Percentiles rank a stretch among this genome's conserved stretches.
Conservation (phyloP, 2,329 filamentous ascomycete species). For the Talaromyces marneffei region DNA sequence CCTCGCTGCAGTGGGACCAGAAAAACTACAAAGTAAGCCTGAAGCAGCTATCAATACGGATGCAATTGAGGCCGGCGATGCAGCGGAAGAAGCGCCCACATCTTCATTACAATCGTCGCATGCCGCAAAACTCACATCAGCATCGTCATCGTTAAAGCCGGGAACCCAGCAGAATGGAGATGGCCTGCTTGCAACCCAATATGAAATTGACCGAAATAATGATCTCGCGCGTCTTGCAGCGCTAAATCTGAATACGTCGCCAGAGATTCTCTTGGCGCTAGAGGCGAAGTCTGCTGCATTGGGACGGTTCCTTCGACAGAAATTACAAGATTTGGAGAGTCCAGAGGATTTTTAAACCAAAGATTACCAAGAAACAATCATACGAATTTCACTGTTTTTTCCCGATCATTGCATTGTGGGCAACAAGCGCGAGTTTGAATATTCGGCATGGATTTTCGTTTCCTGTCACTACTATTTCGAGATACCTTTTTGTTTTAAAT, state of each 20-base stretch:
- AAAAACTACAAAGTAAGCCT: slow-evolving; percentile 19
- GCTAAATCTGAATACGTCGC: slow-evolving; percentile 35
- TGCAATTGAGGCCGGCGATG: neutral
- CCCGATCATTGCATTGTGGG: neutral
- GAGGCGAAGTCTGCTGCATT: slow-evolving; percentile 41
- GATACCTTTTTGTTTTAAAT: neutral
- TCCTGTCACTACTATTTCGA: neutral
- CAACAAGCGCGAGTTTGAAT: neutral
- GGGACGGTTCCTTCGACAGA: slow-evolving; percentile 36
- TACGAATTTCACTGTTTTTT: neutral
- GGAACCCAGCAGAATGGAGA: slow-evolving; percentile 16
- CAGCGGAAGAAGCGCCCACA: neutral
- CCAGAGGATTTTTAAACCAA: slow-evolving; percentile 41
- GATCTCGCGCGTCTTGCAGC: slow-evolving; percentile 36
- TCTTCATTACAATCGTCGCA: neutral
- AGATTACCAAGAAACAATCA: too few relatives aligned
- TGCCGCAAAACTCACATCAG: neutral
- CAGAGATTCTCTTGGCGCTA: slow-evolving; percentile 35
- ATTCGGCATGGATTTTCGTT: neutral
- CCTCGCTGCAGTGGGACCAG: slow-evolving; percentile 37
- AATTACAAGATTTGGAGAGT: slow-evolving; percentile 36
- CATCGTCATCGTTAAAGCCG: neutral
- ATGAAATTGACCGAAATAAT: slow-evolving; percentile 35
- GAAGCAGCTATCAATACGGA: slow-evolving; percentile 4
- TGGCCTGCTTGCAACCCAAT: slow-evolving; percentile 30